These are phyloP conservation scores for Citrus sp. DNA, from an alignment of 345 rosid genomes.

Conservation along the genomic window DNA sequence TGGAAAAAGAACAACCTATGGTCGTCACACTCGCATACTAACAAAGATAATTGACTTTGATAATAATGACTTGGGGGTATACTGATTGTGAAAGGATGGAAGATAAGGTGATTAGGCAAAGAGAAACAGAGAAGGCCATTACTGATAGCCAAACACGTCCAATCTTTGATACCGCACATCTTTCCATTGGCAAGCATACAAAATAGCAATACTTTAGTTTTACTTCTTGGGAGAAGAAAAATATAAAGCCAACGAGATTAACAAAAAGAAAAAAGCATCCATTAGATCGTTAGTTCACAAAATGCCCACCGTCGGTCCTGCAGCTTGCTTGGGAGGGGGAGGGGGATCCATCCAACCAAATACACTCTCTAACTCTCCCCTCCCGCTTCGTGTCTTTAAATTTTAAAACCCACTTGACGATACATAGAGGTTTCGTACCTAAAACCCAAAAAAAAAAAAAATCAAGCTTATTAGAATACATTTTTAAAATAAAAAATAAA, in stretches of 20 bases:
- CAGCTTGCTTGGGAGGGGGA: neutral
- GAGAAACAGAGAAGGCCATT: too few relatives aligned
- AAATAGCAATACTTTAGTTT: neutral
- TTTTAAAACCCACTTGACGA: conserved; percentile 4
- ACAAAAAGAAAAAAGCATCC: neutral
- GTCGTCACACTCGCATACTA: neutral
- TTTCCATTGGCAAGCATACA: conserved; percentile 6
- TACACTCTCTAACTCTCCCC: too few relatives aligned
- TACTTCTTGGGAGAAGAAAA: neutral
- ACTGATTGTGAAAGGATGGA: neutral
- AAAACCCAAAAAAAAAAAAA: neutral
- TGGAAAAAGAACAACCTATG: neutral
- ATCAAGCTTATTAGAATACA: too few relatives aligned
- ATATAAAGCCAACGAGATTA: neutral
- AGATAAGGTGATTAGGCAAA: neutral
- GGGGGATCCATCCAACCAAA: neutral
- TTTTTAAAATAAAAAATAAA: too few relatives aligned
- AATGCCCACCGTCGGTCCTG: neutral
- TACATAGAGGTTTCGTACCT: neutral
- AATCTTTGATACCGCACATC: neutral
- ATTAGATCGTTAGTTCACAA: neutral
- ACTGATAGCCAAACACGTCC: conserved; percentile 15
- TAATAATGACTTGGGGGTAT: neutral
- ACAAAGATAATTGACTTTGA: neutral
- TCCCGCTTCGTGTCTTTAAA: too few relatives aligned